Evolutionary conservation across 495 filamentous ascomycete genomes (phyloP).

Genomic region (Xylaria nigripes): DNA sequence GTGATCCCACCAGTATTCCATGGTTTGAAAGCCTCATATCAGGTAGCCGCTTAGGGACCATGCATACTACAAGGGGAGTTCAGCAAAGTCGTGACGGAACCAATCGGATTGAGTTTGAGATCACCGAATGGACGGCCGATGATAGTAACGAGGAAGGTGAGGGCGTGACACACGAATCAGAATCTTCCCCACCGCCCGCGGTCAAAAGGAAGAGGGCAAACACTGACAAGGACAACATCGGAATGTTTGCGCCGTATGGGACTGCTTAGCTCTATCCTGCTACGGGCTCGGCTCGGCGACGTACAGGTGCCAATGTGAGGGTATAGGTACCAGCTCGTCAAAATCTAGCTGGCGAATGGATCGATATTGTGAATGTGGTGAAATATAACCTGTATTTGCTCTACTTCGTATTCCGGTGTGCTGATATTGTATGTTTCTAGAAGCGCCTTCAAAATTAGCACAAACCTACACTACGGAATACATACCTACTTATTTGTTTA

Average conservation of each 20-base stretch:
- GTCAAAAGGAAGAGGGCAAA: slow-evolving; percentile 49
- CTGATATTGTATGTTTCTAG: neutral
- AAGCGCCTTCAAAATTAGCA: neutral
- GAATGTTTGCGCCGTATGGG: neutral
- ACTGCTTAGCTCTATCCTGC: neutral
- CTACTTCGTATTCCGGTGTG: neutral
- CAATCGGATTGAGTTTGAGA: slow-evolving; percentile 69
- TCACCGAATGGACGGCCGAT: slow-evolving; percentile 65
- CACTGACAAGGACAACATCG: slow-evolving; percentile 20
- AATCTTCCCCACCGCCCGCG: slow-evolving; percentile 21
- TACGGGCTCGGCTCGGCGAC: too few relatives aligned
- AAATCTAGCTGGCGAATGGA: neutral
- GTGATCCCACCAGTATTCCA: slow-evolving; percentile 48
- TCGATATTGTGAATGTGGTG: neutral
- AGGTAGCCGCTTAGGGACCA: slow-evolving; percentile 58
- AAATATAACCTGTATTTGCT: neutral
- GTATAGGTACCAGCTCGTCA: neutral
- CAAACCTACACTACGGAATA: neutral
- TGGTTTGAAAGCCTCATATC: slow-evolving; percentile 80
- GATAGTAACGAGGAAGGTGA: slow-evolving; percentile 52
- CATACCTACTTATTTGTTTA: too few relatives aligned
- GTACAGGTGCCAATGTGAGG: neutral
- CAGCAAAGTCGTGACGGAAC: slow-evolving; percentile 48
- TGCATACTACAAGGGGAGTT: slow-evolving; percentile 54
- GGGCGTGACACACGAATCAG: slow-evolving; percentile 37